Percentiles rank a stretch among this genome's conserved stretches.
Evolutionary conservation across 306 rosid genomes (phyloP).

Genomic region (Glycine tomentella): DNA sequence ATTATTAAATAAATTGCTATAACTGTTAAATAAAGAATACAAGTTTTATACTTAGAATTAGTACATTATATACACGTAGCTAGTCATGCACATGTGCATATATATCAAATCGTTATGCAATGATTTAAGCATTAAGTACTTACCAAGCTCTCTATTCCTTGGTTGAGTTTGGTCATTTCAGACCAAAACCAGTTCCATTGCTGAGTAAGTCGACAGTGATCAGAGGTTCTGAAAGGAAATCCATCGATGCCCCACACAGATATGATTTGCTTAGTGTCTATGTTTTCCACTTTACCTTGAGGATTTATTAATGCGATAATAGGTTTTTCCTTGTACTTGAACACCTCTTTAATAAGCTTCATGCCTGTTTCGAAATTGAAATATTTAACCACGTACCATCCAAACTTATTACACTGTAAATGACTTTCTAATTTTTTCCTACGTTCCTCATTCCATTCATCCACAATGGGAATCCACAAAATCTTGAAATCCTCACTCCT

Average conservation of each 20-base stretch:
- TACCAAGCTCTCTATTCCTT: constrained; percentile 29
- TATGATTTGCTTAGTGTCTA: constrained; percentile 35
- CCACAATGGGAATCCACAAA: constrained; percentile 48
- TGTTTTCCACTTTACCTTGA: constrained; percentile 41
- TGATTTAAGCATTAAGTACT: not conserved
- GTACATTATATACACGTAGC: too few species aligned
- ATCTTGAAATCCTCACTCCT: constrained; percentile 44
- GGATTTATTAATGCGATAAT: constrained; percentile 36
- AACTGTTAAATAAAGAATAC: too few species aligned
- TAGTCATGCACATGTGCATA: too few species aligned
- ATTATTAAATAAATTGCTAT: too few species aligned
- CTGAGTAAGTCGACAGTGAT: constrained; percentile 34
- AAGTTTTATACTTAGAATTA: too few species aligned
- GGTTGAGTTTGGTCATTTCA: constrained; percentile 24
- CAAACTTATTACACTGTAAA: constrained; percentile 10
- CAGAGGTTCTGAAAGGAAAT: constrained; percentile 43
- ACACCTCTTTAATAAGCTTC: constrained; percentile 17
- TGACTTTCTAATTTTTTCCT: not conserved
- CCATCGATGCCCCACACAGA: constrained; percentile 47
- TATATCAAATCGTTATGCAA: not conserved
- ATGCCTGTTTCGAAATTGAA: not conserved
- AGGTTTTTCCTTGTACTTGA: not conserved
- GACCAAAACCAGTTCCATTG: constrained; percentile 51
- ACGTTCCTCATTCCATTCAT: not conserved
- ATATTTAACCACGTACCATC: constrained; percentile 39